A percentile compares a stretch with the other conserved stretches of the same genome.
Evolutionary conservation across 352 stramenopile genomes (phyloP).

Genomic region (Phytophthora rubi): DNA sequence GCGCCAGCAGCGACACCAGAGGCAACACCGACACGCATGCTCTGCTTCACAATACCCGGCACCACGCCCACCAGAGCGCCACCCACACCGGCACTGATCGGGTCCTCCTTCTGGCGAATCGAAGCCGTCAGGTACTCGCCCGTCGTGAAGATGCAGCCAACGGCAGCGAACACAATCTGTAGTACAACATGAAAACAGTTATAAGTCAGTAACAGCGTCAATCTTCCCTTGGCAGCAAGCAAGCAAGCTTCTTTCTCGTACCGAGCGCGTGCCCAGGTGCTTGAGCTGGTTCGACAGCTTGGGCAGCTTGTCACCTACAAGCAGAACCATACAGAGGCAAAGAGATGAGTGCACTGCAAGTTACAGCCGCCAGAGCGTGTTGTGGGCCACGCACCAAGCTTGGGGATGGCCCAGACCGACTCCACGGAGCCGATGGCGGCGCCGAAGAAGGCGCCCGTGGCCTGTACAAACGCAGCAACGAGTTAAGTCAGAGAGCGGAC

Average conservation of each 20-base stretch:
- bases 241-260: slow-evolving; percentile 24
- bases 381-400: slow-evolving; percentile 63
- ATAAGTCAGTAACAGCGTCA: slow-evolving; percentile 4
- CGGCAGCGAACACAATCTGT: slow-evolving; percentile 76
- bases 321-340: background rate
- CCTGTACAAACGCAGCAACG: slow-evolving; percentile 37
- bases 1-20: slow-evolving; percentile 51
- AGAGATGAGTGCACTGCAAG: background rate
- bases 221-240: background rate
- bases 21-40: slow-evolving; percentile 63
- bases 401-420: slow-evolving; percentile 89
- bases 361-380: background rate
- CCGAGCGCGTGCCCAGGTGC: slow-evolving; percentile 77
- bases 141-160: slow-evolving; percentile 70
- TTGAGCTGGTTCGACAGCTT: slow-evolving; percentile 86
- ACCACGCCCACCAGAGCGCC: slow-evolving; percentile 72
- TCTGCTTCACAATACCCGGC: slow-evolving; percentile 79
- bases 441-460: slow-evolving; percentile 81
- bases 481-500: background rate
- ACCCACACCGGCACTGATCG: slow-evolving; percentile 72
- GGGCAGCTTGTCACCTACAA: slow-evolving; percentile 72
- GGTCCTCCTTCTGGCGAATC: slow-evolving; percentile 77
- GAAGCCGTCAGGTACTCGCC: slow-evolving; percentile 67
- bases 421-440: slow-evolving; percentile 74
- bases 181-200: background rate